Percentiles rank a stretch among this genome's conserved stretches.
Conservation (phyloP, 345 rosid species). For the Excoecaria agallocha region DNA sequence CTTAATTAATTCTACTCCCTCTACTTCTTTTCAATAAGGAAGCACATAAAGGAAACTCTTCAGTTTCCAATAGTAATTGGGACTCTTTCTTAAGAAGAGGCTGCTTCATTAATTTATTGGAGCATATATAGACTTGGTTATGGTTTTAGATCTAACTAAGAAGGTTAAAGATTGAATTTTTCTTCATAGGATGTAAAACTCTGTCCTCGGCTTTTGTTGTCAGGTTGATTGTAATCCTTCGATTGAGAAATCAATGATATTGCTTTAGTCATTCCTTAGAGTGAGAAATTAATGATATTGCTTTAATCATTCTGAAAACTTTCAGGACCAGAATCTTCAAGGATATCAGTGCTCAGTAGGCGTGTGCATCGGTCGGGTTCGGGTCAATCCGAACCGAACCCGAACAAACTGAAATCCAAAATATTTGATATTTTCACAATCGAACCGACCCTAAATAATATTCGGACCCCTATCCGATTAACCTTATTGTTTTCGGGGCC, state of each 20-base stretch:
- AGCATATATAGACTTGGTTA: not conserved
- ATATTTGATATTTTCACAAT: too few species aligned
- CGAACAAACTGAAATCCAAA: too few species aligned
- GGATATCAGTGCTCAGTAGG: slow-evolving; percentile 42
- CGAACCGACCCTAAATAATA: too few species aligned
- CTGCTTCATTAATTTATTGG: not conserved
- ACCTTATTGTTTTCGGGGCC: too few species aligned
- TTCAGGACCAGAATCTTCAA: slow-evolving; percentile 54
- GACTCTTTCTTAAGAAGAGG: not conserved
- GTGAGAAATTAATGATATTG: not conserved
- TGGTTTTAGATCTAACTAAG: not conserved
- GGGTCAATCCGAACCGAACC: too few species aligned
- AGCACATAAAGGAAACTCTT: not conserved
- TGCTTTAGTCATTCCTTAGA: slow-evolving; percentile 14
- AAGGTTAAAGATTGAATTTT: not conserved
- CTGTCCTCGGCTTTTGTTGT: not conserved
- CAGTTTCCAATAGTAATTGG: not conserved
- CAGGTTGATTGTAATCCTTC: slow-evolving; percentile 1
- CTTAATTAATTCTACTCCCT: not conserved
- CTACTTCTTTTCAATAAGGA: not conserved
- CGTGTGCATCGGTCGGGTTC: too few species aligned
- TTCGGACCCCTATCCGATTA: too few species aligned
- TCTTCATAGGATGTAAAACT: not conserved
- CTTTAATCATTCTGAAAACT: slow-evolving; percentile 21
- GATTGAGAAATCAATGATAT: not conserved